Evolutionary conservation across 2,329 filamentous ascomycete genomes (phyloP), one percentile per base, ranked within the genome.

Genomic region (Calonectria crousiana): DNA sequence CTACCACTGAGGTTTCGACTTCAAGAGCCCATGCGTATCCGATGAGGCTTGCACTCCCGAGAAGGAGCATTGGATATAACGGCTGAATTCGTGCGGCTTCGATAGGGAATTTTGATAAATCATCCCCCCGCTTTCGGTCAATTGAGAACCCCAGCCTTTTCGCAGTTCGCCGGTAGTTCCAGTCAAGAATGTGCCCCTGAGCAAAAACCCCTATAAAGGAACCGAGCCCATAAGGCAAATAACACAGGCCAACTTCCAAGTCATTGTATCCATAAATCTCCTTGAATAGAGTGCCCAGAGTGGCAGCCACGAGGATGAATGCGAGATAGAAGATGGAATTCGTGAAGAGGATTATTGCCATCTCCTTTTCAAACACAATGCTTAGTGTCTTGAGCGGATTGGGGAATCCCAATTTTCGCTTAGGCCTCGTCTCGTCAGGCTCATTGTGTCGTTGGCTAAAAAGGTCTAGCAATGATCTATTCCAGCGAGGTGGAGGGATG

Each of bases 121-220:
- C 86, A 74, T 88, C 86, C 26, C 89, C 88, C 13, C 91, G 90
- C 75, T 90, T 91, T 72, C 87, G 88, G 74, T 90, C 90, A 76
- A 95, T 89, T 2, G 86, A 85, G 72, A 95, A 86, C 8, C 92
- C 92, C 20, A 93, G 85, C 38, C 88, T 88, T 64, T 86, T 87
- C 1, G 94, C 93, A 60, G 92, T 89, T 49, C 93, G 90, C 9
- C 91, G 88, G 82, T 94, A 97, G 82, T 95, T 95, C 88, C 90
- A 92, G 83, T 91, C 89, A 62, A 90, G 84, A 8, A 91, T 80
- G 76, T 88, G 88, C 6, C 94, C 93, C 74, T 91, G 89, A n/a
- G 83, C 81, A 32, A 91, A 77, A 16, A 88, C 86, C 1, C 89
- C 86, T 13, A 87, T 73, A 49, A 85, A 88, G 72, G 88, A 90